These are phyloP conservation scores for Scedosporium dehoogii DNA, from an alignment of 2,329 filamentous ascomycete species.

Conservation along the genomic window DNA sequence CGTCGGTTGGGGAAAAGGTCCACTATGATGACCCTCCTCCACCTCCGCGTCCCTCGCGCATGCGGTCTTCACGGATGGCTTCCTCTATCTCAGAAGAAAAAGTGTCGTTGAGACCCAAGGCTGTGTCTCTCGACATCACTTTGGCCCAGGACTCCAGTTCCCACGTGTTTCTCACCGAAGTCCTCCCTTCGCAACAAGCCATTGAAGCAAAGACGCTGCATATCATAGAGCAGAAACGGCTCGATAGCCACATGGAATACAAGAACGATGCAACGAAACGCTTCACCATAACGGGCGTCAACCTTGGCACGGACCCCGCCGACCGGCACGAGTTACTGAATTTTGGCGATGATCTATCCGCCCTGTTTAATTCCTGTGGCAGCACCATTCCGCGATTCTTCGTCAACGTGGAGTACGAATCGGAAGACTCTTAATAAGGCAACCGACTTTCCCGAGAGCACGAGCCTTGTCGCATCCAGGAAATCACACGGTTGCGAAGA, in stretches of 20 bases:
- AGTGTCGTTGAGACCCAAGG: not conserved
- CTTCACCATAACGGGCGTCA: slow-evolving; percentile 11
- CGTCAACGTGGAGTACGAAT: not conserved
- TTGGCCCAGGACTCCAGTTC: not conserved
- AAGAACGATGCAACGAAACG: not conserved
- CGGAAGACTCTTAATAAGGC: too few species aligned
- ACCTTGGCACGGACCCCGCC: slow-evolving; percentile 14
- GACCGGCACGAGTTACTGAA: slow-evolving; percentile 15
- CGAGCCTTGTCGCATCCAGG: too few species aligned
- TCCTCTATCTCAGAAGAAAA: not conserved
- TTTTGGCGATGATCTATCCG: slow-evolving; percentile 18
- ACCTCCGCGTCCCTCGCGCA: slow-evolving; percentile 34
- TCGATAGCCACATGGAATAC: not conserved
- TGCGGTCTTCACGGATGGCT: not conserved
- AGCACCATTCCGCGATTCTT: not conserved
- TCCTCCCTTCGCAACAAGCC: slow-evolving; percentile 20
- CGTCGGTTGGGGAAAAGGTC: not conserved
- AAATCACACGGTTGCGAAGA: too few species aligned
- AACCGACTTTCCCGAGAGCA: too few species aligned
- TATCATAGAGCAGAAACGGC: slow-evolving; percentile 13
- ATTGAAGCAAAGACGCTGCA: slow-evolving; percentile 13
- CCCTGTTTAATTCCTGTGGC: slow-evolving; percentile 10
- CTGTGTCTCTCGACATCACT: not conserved
- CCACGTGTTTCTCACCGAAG: not conserved
- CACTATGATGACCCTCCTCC: slow-evolving; percentile 12